Evolutionary conservation across 768 basidiomycete genomes (phyloP).

Genomic region (Flagelloscypha sp.): DNA sequence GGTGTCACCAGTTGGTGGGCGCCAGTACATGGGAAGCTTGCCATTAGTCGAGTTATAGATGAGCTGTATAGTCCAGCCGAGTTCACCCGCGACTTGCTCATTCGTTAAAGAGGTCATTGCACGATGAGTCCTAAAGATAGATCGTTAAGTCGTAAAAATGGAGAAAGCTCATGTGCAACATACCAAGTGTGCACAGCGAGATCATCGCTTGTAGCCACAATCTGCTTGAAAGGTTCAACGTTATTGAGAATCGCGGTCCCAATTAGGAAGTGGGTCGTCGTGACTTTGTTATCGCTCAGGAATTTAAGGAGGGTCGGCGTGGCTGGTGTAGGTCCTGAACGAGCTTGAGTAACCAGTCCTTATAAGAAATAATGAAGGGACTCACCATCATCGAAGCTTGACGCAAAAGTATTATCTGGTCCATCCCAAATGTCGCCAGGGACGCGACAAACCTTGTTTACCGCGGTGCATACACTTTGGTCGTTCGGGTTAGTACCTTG

Average conservation of each 20-base stretch:
- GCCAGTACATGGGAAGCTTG: conserved; percentile 62
- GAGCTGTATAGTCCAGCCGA: conserved; percentile 76
- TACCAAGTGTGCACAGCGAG: conserved; percentile 62
- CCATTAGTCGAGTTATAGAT: conserved; percentile 80
- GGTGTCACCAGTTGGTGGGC: conserved; percentile 81
- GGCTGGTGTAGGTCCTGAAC: no score
- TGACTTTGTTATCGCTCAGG: conserved; percentile 50
- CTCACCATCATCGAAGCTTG: conserved; percentile 83
- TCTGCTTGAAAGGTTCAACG: conserved; percentile 45
- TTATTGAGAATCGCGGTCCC: conserved; percentile 64
- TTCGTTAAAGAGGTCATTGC: background rate
- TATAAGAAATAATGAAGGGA: no score
- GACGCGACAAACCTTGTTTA: conserved; percentile 57
- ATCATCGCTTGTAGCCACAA: conserved; percentile 38
- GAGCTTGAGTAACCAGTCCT: no score
- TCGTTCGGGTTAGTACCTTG: conserved; percentile 34
- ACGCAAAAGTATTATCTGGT: conserved; percentile 56
- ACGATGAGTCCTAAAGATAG: conserved; percentile 1
- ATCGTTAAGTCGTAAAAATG: no score
- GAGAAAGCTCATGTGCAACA: no score
- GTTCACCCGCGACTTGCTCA: no score
- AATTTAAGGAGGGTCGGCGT: conserved; percentile 53
- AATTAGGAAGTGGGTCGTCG: conserved; percentile 84
- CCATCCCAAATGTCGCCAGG: conserved; percentile 69
- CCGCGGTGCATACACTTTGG: conserved; percentile 64